Percentiles rank a stretch among this genome's conserved stretches.
Conservation (phyloP, 1,284 basidiomycete species). For the Trichosporon ovoides region DNA sequence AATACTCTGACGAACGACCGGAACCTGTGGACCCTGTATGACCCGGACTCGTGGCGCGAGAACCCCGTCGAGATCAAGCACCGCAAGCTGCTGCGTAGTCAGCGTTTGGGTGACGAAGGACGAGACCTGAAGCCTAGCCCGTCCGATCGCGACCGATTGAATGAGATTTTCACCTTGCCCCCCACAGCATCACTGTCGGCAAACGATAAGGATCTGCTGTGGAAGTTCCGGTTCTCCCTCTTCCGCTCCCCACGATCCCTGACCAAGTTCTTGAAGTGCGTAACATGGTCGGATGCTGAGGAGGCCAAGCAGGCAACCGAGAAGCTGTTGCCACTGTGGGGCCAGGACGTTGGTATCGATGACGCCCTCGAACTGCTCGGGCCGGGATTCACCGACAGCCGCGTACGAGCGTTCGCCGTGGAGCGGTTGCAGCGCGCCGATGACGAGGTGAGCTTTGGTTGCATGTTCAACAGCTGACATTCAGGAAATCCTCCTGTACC, state of each 20-base stretch:
- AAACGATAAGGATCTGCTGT: conserved; percentile 91
- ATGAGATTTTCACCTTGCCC: conserved; percentile 78
- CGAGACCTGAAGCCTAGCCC: conserved; percentile 94
- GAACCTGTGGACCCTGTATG: conserved; percentile 80
- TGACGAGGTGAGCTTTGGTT: conserved; percentile 66
- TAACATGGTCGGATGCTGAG: conserved; percentile 91
- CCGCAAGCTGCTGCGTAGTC: conserved; percentile 85
- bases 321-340: conserved; percentile 88
- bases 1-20: conserved; percentile 57
- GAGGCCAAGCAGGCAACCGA: conserved; percentile 98
- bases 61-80: conserved; percentile 98
- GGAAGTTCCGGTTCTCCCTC: conserved; percentile 98
- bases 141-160: conserved; percentile 87
- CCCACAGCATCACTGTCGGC: conserved; percentile 82
- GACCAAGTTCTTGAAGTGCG: conserved; percentile 97
- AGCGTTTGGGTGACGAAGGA: conserved; percentile 89
- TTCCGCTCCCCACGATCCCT: conserved; percentile 67
- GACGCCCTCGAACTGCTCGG: conserved; percentile 94
- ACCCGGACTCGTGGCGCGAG: conserved; percentile 77
- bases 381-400: conserved; percentile 80
- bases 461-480: not conserved
- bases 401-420: conserved; percentile 91
- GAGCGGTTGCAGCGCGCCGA: conserved; percentile 83
- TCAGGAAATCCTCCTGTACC: conserved; percentile 85
- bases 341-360: conserved; percentile 87